A percentile compares a stretch with the other conserved stretches of the same genome.
Conservation (phyloP, 176 grass and related monocot genomes). For the Guadua angustifolia region DNA sequence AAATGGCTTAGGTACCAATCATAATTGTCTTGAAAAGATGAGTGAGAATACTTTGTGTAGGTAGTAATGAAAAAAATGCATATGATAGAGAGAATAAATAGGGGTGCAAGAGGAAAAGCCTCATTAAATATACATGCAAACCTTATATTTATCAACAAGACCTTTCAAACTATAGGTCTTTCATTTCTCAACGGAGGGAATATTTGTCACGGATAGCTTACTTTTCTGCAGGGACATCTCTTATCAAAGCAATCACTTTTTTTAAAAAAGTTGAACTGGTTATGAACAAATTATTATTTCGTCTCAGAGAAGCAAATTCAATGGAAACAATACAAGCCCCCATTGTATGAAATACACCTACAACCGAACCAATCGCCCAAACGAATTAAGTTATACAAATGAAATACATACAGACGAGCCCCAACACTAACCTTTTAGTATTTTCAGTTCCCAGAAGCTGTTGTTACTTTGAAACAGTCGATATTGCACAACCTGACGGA, state of each 20-base stretch:
- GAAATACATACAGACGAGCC: slow-evolving; percentile 56
- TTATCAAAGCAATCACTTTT: not conserved
- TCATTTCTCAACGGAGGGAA: too few species aligned
- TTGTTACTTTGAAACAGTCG: slow-evolving; percentile 94
- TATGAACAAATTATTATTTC: slow-evolving; percentile 48
- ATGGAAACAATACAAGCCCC: slow-evolving; percentile 35
- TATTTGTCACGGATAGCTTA: not conserved
- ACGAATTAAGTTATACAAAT: slow-evolving; percentile 64
- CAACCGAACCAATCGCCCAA: slow-evolving; percentile 63
- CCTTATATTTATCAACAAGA: too few species aligned
- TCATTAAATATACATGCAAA: too few species aligned
- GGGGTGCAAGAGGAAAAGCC: too few species aligned
- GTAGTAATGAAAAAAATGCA: too few species aligned
- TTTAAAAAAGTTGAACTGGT: not conserved
- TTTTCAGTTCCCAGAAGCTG: slow-evolving; percentile 66
- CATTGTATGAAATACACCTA: slow-evolving; percentile 39
- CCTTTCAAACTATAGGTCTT: too few species aligned
- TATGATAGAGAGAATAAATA: too few species aligned
- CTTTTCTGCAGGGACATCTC: not conserved
- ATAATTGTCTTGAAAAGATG: too few species aligned
- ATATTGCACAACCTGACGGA: slow-evolving; percentile 82
- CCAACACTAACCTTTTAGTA: slow-evolving; percentile 54
- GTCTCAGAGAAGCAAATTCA: slow-evolving; percentile 24
- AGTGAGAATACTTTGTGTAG: too few species aligned
- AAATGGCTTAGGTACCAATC: too few species aligned